These are phyloP conservation scores for Suhomyces prunicola DNA, from an alignment of 805 yeast species.

Conservation along the genomic window DNA sequence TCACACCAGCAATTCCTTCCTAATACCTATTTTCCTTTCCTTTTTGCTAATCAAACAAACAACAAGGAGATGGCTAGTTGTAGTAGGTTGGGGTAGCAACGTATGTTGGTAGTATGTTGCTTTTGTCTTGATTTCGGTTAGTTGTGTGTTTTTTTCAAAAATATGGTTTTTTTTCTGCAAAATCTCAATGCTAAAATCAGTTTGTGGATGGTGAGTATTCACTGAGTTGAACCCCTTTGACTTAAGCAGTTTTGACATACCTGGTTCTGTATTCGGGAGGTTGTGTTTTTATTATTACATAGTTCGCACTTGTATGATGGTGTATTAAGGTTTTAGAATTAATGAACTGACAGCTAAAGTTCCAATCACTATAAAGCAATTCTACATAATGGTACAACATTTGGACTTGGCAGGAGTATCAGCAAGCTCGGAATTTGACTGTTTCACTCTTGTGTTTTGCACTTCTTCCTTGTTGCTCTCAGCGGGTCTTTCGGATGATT, in stretches of 20 bases:
- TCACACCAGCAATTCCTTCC: constrained; percentile 35
- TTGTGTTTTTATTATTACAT: background rate
- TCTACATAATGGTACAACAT: constrained; percentile 31
- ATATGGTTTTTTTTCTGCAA: background rate
- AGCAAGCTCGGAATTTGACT: constrained; percentile 14
- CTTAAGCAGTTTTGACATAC: too few relatives aligned
- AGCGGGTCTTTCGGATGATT: constrained; percentile 3
- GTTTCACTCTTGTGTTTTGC: constrained; percentile 17
- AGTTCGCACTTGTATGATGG: background rate
- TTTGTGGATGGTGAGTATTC: background rate
- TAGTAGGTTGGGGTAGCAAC: background rate
- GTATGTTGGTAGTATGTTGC: background rate
- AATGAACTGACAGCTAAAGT: background rate
- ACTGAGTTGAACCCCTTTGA: too few relatives aligned
- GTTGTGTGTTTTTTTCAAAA: background rate
- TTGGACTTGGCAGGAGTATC: constrained; percentile 15
- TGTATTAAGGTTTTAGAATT: background rate
- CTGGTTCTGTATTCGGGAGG: too few relatives aligned
- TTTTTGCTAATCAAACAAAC: background rate
- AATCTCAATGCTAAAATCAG: too few relatives aligned
- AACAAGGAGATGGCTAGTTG: background rate
- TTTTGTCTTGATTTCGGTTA: background rate
- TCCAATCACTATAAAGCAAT: background rate
- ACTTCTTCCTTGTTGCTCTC: constrained; percentile 7
- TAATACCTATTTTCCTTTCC: constrained; percentile 15